Base-by-base conservation (phyloP, 495 filamentous ascomycete species). In the Niebla homalea region DNA sequence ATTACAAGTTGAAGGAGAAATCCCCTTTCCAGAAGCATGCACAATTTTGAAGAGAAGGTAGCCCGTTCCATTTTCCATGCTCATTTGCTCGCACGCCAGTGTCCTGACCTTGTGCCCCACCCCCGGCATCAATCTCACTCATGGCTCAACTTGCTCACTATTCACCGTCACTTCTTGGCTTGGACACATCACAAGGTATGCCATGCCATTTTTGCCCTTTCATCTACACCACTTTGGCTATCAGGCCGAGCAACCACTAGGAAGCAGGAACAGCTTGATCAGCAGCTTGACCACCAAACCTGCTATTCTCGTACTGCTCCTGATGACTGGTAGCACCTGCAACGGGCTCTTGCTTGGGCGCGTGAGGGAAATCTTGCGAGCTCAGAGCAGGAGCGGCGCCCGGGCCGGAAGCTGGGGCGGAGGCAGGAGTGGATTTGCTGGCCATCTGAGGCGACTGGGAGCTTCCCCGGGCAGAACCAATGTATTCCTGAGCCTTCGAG, bases 401-500 rank as follows among this genome's bases (percentile, higher is more conserved):
- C 16, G 61, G 52, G 55, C 70, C 68, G 42, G 62, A 60, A 60
- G 70, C 70, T 49, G 67, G 50, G 23, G 66, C 52, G 16, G 61
- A 59, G 57, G 71, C 72, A 55, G 68, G 45, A 6, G 53, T 52
- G 22, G 59, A 49, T 58, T 65, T 70, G 56, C 63, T 65, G 47
- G 63, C 67, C 56, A 69, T 56, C 58, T 71, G 67, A 10, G 64
- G 74, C 61, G 67, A 70, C 49, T 57, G 71, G 58, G 64, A 70
- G 64, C 60, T 74, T 57, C 68, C 71, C 25, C 73, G 71, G 23
- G 73, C 75, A 48, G 54, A 64, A 26, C 73, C 73, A 40, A 84
- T 78, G 66, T 87, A 77, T 49, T 78, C 78, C 64, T 89, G 83
- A 50, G 88, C 90, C 74, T 92, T 92, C 63, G 77, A 70, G 48